Base-by-base conservation (phyloP, 2,329 filamentous ascomycete species). In the Scedosporium dehoogii region DNA sequence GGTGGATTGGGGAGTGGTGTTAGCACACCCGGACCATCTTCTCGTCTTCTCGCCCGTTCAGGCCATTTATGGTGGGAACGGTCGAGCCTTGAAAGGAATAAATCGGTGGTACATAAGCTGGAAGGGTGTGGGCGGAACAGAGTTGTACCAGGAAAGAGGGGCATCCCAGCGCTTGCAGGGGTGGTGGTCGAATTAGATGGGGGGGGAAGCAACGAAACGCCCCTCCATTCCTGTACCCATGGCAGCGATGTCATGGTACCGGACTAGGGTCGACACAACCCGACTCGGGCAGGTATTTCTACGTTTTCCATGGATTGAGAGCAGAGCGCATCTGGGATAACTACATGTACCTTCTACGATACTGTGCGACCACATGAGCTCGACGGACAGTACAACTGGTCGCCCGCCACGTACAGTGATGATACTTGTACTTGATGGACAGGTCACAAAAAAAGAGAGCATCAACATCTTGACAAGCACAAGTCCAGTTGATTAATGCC, bases 101-200 rank as follows among this genome's bases (percentile, higher is more conserved):
- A 59, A 42, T 41, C 41, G 44, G 58, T 41, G 16, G 58, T 46
- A 44, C 25, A 42, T 21, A 27, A 18, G 41, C 16, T 23, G 23
- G 58, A 29, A 48, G 59, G 59, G 59, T 12, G 59, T 61, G 59
- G 29, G 48, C 44, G 18, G 25, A 61, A 55, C 29, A 61, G 59
- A 10, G 59, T 61, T 48, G 59, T 55, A 61, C 46, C 59, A 42
- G 46, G 59, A 18, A 55, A 48, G 46, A 51, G 33, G 59, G 59
- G 59, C 27, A 55, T 27, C 59, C 59, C 59, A 61, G 23, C 59
- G 18, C 59, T 48, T 55, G 46, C 59, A 61, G 59, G 59, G 59
- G 59, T 55, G 59, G n/a, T 60, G 42, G 58, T 44, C 58, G 58
- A 53, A 60, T 48, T 38, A 48, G 58, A 53, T 60, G 58, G 58